Conservation (phyloP, 257 asterid species). For the Ocimum tenuiflorum region DNA sequence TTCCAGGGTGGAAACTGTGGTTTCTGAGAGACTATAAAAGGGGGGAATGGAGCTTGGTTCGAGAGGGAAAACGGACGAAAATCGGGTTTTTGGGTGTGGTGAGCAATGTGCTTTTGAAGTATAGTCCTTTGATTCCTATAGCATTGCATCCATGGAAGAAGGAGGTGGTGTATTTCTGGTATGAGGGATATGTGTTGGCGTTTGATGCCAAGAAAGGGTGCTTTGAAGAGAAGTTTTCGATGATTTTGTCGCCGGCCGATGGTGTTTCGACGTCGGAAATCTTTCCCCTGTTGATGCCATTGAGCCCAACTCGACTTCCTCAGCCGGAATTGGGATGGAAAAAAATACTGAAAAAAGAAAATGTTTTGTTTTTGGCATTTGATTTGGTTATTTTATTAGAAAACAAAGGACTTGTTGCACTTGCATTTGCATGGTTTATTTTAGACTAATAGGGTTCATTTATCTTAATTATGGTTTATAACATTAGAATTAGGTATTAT, state of each 20-base stretch:
- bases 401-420: no score
- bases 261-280: slow-evolving; percentile 6
- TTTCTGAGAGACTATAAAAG: slow-evolving; percentile 15
- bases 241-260: background rate
- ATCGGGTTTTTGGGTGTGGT: slow-evolving; percentile 9
- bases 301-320: slow-evolving; percentile 12
- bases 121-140: slow-evolving; percentile 22
- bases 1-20: slow-evolving; percentile 34
- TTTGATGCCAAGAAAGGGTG: slow-evolving; percentile 24
- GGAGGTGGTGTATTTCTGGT: slow-evolving; percentile 13
- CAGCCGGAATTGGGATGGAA: background rate
- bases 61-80: slow-evolving; percentile 5
- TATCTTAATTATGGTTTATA: no score
- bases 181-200: slow-evolving; percentile 17
- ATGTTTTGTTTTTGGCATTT: no score
- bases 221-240: slow-evolving; percentile 18
- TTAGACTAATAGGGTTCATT: no score
- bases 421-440: no score
- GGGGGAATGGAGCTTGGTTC: slow-evolving; percentile 23
- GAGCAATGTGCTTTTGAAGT: background rate
- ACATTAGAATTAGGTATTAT: no score
- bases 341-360: background rate
- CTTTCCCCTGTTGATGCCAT: slow-evolving; percentile 20
- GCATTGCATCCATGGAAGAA: slow-evolving; percentile 22
- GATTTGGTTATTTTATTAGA: no score